Evolutionary conservation across 306 rosid species (phyloP).

Genomic region (Cucurbita ficifolia): DNA sequence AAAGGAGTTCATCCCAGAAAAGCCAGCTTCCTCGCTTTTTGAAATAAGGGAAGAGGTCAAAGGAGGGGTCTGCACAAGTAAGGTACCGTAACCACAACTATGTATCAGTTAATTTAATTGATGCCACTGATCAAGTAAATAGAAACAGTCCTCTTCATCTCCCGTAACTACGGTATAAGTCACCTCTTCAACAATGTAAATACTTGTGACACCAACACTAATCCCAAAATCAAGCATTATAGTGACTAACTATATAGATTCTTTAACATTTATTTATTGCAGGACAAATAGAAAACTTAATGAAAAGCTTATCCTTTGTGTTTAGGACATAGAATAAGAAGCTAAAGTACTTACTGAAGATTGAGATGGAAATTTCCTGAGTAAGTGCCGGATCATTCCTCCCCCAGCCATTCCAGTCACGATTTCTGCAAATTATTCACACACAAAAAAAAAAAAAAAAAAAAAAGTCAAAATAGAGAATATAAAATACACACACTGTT

Average conservation of each 20-base stretch:
- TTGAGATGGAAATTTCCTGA: slow-evolving; percentile 55
- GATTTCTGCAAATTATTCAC: slow-evolving; percentile 15
- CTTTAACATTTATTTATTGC: not conserved
- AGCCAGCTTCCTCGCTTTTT: slow-evolving; percentile 39
- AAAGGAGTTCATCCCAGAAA: slow-evolving; percentile 47
- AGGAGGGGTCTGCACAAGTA: slow-evolving; percentile 35
- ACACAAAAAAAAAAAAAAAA: not conserved
- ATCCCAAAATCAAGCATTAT: not conserved
- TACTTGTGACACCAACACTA: not conserved
- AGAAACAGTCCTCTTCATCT: too few species aligned
- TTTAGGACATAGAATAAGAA: not conserved
- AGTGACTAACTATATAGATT: not conserved
- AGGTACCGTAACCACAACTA: slow-evolving; percentile 4
- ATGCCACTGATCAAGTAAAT: not conserved
- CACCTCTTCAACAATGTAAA: not conserved
- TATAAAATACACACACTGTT: not conserved
- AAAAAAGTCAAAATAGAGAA: not conserved
- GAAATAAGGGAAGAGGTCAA: slow-evolving; percentile 35
- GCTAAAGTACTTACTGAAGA: slow-evolving; percentile 29
- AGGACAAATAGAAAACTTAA: not conserved
- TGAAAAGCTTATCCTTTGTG: not conserved
- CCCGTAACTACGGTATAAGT: not conserved
- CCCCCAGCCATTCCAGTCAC: slow-evolving; percentile 71
- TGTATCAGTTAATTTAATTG: not conserved
- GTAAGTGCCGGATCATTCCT: slow-evolving; percentile 42